A percentile compares a stretch with the other conserved stretches of the same genome.
Evolutionary conservation across 2,329 filamentous ascomycete genomes (phyloP).

Genomic region (Aspergillus proliferans): DNA sequence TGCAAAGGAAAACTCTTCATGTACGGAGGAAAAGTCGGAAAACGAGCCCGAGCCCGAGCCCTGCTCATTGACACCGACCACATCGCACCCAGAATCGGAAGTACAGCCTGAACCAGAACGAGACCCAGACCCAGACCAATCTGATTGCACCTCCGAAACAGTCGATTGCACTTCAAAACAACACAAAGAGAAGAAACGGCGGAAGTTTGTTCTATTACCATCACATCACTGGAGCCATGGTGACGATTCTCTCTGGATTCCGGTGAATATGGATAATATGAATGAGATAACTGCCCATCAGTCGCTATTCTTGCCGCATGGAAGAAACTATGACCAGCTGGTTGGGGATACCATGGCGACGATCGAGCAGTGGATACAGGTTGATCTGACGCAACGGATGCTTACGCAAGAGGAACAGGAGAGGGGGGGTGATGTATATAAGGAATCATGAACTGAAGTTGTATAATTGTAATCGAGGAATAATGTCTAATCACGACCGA

Average conservation of each 20-base stretch:
- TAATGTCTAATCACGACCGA: too few relatives aligned
- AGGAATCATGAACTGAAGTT: too few relatives aligned
- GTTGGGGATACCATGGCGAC: slow-evolving; percentile 3
- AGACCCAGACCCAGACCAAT: background rate
- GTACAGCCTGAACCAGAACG: slow-evolving; percentile 4
- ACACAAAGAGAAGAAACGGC: slow-evolving; percentile 44
- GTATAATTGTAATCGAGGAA: too few relatives aligned
- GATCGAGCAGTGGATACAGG: slow-evolving; percentile 4
- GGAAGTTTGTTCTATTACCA: slow-evolving; percentile 74
- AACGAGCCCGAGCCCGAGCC: slow-evolving; percentile 11
- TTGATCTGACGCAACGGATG: background rate
- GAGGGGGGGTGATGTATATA: too few relatives aligned
- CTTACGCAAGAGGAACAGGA: background rate
- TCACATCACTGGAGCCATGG: slow-evolving; percentile 50
- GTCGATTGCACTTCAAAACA: slow-evolving; percentile 13
- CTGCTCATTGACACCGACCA: background rate
- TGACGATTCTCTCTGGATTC: slow-evolving; percentile 51
- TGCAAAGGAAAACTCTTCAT: background rate
- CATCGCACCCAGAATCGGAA: background rate
- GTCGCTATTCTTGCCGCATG: slow-evolving; percentile 7
- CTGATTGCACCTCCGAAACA: slow-evolving; percentile 5
- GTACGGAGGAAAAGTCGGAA: background rate
- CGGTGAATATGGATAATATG: slow-evolving; percentile 7
- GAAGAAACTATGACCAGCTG: slow-evolving; percentile 4
- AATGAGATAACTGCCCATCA: slow-evolving; percentile 9